These are phyloP conservation scores for Ustilago curta DNA, from an alignment of 1,284 basidiomycete species.

Conservation along the genomic window DNA sequence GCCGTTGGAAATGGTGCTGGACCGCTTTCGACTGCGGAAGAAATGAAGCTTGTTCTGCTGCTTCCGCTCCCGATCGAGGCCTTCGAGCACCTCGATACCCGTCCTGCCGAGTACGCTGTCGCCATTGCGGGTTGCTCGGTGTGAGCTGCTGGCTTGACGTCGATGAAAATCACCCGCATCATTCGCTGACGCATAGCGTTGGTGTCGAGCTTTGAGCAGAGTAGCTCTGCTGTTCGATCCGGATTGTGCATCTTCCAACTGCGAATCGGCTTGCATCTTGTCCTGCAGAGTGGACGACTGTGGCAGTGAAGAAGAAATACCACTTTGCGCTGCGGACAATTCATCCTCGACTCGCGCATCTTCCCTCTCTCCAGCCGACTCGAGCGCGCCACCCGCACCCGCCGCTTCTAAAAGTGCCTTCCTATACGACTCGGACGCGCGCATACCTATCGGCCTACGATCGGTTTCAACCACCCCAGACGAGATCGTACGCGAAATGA, in stretches of 20 bases:
- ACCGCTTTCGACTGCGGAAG: constrained; percentile 31
- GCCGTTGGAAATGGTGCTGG: constrained; percentile 24
- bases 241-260: not conserved
- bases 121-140: not conserved
- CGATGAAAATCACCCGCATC: constrained; percentile 21
- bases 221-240: not conserved
- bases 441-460: constrained; percentile 36
- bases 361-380: constrained; percentile 7
- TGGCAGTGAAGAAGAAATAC: constrained; percentile 43
- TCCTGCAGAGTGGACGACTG: constrained; percentile 23
- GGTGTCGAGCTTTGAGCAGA: constrained; percentile 10
- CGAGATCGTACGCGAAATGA: constrained; percentile 16
- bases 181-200: constrained; percentile 33
- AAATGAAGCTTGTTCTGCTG: constrained; percentile 18
- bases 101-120: constrained; percentile 40
- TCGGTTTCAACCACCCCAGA: constrained; percentile 26
- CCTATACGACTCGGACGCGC: constrained; percentile 47
- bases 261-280: constrained; percentile 17
- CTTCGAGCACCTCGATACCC: constrained; percentile 60
- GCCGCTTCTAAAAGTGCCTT: constrained; percentile 37
- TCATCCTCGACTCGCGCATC: not conserved
- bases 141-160: constrained; percentile 11
- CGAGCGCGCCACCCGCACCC: constrained; percentile 3
- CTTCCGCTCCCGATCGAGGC: constrained; percentile 42
- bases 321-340: not conserved